Evolutionary conservation across 2,329 filamentous ascomycete species (phyloP).

Genomic region (Paecilomyces formosus): DNA sequence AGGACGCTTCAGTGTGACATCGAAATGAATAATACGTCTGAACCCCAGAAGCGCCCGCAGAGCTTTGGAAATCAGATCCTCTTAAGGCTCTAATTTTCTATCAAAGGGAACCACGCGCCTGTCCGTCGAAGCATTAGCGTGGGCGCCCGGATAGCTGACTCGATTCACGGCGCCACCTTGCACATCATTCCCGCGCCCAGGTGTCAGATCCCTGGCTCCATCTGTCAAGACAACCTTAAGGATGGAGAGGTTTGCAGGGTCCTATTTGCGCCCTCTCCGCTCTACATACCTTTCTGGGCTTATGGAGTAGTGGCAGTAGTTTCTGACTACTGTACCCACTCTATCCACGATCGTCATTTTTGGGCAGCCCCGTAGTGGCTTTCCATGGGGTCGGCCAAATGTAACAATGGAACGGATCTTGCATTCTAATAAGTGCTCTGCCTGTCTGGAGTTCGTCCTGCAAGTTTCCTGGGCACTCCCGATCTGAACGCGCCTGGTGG

Average conservation of each 20-base stretch:
- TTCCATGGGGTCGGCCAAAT: constrained; percentile 12
- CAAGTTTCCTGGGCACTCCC: background rate
- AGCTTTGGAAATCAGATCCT: background rate
- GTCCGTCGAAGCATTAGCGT: constrained; percentile 9
- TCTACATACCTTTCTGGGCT: constrained; percentile 8
- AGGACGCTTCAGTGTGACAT: constrained; percentile 1
- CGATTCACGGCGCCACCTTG: constrained; percentile 4
- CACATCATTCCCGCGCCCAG: constrained; percentile 9
- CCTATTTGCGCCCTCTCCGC: constrained; percentile 6
- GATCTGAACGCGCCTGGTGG: background rate
- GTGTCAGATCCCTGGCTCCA: constrained; percentile 15
- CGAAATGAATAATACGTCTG: background rate
- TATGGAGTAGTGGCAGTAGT: constrained; percentile 12
- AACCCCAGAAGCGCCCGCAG: background rate
- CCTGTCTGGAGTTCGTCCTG: constrained; percentile 5
- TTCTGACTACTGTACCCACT: constrained; percentile 16
- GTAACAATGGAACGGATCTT: constrained; percentile 10
- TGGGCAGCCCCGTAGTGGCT: constrained; percentile 9
- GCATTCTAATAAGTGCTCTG: background rate
- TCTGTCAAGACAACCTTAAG: constrained; percentile 21
- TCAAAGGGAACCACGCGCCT: constrained; percentile 1
- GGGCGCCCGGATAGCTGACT: constrained; percentile 3
- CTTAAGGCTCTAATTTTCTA: background rate
- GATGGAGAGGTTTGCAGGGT: constrained; percentile 5
- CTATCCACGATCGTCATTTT: constrained; percentile 16